Percentiles rank a stretch among this genome's conserved stretches.
These are phyloP conservation scores for Cyclostephanos invisitatus DNA, from an alignment of 108 stramenopile genomes.

Conservation along the genomic window DNA sequence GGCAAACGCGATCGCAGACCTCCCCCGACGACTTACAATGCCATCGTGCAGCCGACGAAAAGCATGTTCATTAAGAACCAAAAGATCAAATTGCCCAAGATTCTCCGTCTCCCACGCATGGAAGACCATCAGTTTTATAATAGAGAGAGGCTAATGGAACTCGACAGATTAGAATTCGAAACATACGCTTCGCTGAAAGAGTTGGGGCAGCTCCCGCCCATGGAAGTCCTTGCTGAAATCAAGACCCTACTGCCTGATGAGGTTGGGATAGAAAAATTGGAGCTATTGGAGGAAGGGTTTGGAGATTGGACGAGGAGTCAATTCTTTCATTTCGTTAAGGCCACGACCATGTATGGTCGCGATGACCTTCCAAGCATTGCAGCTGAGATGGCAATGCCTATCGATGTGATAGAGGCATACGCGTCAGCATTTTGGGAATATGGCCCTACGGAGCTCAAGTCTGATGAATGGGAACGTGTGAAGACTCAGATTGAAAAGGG, in stretches of 20 bases:
- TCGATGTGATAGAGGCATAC: constrained; percentile 59
- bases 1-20: constrained; percentile 94
- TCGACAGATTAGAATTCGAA: constrained; percentile 75
- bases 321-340: constrained; percentile 90
- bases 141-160: constrained; percentile 76
- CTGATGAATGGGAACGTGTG: constrained; percentile 86
- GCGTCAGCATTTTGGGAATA: constrained; percentile 78
- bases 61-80: constrained; percentile 77
- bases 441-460: constrained; percentile 63
- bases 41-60: constrained; percentile 81
- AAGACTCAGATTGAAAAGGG: constrained; percentile 82
- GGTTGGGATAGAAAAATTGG: constrained; percentile 53
- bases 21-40: constrained; percentile 71
- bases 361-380: constrained; percentile 63
- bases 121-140: constrained; percentile 95
- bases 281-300: constrained; percentile 92
- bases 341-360: constrained; percentile 76
- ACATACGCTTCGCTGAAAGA: constrained; percentile 73
- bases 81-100: constrained; percentile 71
- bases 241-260: constrained; percentile 66
- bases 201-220: constrained; percentile 66
- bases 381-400: constrained; percentile 71
- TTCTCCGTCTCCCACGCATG: constrained; percentile 79
- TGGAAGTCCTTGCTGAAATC: constrained; percentile 55
- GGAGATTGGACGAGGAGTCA: constrained; percentile 90